phyloP scores from a whole-genome alignment of 73 alveolate genomes.

The Tetrahymena elliotti region DNA sequence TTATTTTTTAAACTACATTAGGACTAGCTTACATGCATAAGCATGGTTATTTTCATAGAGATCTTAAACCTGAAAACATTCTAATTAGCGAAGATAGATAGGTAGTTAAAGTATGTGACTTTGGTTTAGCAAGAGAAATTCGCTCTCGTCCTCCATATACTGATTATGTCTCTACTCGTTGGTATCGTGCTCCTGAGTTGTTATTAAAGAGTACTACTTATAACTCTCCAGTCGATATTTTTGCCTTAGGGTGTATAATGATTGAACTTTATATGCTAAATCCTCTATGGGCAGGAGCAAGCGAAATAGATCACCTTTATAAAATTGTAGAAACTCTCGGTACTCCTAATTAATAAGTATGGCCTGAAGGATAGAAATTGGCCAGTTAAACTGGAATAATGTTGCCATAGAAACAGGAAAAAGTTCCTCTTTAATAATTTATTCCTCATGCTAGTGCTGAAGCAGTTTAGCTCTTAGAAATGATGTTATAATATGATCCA shows the following conservation, averaged over 20 bases:
- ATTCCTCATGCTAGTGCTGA: constrained; percentile 82
- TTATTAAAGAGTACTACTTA: constrained; percentile 82
- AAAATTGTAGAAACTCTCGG: constrained; percentile 80
- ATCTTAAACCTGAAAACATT: constrained; percentile 93
- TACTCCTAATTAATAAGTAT: constrained; percentile 35
- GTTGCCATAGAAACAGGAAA: constrained; percentile 69
- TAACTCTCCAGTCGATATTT: constrained; percentile 90
- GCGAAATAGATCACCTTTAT: constrained; percentile 89
- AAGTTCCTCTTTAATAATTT: constrained; percentile 48
- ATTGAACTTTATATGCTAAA: constrained; percentile 87
- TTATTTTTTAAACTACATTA: constrained; percentile 79
- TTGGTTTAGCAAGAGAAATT: constrained; percentile 95
- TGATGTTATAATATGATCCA: constrained; percentile 95
- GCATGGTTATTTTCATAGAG: constrained; percentile 99
- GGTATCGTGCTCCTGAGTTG: constrained; percentile 96
- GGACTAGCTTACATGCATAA: constrained; percentile 99
- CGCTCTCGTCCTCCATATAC: constrained; percentile 93
- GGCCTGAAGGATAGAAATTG: constrained; percentile 93
- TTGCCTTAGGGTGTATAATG: constrained; percentile 97
- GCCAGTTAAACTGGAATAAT: constrained; percentile 73
- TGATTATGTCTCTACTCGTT: constrained; percentile 87
- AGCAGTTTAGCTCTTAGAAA: constrained; percentile 81
- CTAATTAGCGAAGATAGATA: constrained; percentile 54
- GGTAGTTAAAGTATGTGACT: constrained; percentile 93
- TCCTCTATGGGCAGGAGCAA: constrained; percentile 96